These are phyloP conservation scores for Eucalyptus curtisii DNA, from an alignment of 345 rosid genomes.

Conservation along the genomic window DNA sequence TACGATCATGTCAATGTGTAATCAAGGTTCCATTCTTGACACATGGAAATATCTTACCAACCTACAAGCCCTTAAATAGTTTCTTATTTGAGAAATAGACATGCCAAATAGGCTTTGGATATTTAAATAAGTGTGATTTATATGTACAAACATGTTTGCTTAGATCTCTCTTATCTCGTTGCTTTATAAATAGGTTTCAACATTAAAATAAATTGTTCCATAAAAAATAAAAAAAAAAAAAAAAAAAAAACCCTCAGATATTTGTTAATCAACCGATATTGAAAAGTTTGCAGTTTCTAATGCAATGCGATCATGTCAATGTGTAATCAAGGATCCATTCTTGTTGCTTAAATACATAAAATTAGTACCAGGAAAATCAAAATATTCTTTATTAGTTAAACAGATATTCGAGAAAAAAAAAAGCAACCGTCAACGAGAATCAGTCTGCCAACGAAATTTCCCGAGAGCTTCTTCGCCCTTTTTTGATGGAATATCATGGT, in stretches of 20 bases:
- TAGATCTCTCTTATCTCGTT: background rate
- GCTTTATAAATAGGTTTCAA: background rate
- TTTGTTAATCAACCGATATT: background rate
- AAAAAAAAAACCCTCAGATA: background rate
- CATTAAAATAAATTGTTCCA: background rate
- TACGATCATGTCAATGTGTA: background rate
- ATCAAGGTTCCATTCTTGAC: too few species aligned
- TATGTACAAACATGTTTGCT: background rate
- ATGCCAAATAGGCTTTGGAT: background rate
- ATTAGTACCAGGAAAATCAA: background rate
- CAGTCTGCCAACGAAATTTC: background rate
- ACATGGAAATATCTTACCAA: background rate
- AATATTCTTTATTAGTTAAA: background rate
- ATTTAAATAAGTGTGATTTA: background rate
- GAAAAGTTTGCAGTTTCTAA: background rate
- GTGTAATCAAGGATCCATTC: background rate
- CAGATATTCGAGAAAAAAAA: background rate
- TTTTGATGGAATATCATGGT: background rate
- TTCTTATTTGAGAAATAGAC: background rate
- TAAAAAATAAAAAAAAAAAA: too few species aligned
- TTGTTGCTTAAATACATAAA: background rate
- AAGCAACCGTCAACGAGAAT: background rate
- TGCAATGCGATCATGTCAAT: background rate
- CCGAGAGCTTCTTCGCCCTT: background rate
- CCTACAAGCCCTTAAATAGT: background rate